Conservation (phyloP, 805 yeast species). For the Wickerhamiella australiensis region DNA sequence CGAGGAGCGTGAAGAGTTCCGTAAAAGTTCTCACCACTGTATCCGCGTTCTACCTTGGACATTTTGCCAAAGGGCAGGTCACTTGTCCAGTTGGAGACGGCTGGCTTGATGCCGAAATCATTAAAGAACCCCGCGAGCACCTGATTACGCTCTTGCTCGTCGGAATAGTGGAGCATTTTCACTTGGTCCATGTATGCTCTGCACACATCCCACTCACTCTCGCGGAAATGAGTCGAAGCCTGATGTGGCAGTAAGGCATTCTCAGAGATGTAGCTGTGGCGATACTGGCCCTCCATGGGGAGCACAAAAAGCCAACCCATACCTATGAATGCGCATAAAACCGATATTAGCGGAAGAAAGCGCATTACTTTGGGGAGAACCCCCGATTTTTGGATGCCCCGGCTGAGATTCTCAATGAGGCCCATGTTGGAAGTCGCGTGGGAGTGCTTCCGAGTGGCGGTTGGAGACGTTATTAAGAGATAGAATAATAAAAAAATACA, state of each 20-base stretch:
- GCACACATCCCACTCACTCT: conserved; percentile 84
- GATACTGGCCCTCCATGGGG: conserved; percentile 71
- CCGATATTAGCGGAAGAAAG: conserved; percentile 25
- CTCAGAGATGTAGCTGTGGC: conserved; percentile 81
- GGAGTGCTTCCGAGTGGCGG: background rate
- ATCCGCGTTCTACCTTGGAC: conserved; percentile 16
- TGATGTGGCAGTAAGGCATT: conserved; percentile 97
- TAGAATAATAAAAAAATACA: too few relatives aligned
- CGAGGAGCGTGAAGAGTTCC: conserved; percentile 84
- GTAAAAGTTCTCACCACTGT: conserved; percentile 44
- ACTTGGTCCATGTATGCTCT: conserved; percentile 70
- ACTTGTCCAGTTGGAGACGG: conserved; percentile 32
- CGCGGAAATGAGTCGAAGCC: conserved; percentile 82
- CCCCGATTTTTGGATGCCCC: conserved; percentile 24
- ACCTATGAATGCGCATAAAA: conserved; percentile 31
- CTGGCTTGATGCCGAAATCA: conserved; percentile 61
- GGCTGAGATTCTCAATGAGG: conserved; percentile 26
- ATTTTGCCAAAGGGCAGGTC: conserved; percentile 19
- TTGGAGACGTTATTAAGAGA: too few relatives aligned
- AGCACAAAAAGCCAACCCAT: conserved; percentile 44
- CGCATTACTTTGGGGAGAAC: conserved; percentile 21
- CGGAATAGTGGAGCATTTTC: conserved; percentile 27
- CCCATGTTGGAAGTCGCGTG: conserved; percentile 24
- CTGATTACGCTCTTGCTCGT: conserved; percentile 25
- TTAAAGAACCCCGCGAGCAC: conserved; percentile 46